Evolutionary conservation across 305 asterid genomes (phyloP).

Genomic region (Fraxinus angustifolia): DNA sequence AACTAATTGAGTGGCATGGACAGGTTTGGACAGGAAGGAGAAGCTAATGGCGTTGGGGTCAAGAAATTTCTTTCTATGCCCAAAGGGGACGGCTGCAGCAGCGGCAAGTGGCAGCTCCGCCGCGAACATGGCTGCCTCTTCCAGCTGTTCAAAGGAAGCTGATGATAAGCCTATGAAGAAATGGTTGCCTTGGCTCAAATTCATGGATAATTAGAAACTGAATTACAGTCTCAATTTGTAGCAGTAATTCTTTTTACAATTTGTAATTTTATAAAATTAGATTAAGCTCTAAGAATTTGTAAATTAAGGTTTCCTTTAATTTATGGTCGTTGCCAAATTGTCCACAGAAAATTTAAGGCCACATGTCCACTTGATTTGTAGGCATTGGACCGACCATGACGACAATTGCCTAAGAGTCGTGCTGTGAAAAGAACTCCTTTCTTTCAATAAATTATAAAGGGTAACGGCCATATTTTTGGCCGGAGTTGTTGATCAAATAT

Average conservation of each 20-base stretch:
- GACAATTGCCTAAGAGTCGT: background rate
- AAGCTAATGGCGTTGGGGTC: constrained; percentile 64
- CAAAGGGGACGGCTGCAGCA: constrained; percentile 21
- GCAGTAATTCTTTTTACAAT: background rate
- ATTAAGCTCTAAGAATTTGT: background rate
- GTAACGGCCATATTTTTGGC: background rate
- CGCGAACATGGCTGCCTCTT: constrained; percentile 18
- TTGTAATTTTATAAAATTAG: background rate
- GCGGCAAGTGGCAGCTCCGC: constrained; percentile 13
- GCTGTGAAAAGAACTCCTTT: background rate
- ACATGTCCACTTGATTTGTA: background rate
- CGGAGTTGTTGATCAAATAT: background rate
- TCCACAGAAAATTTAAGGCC: background rate
- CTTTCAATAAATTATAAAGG: background rate
- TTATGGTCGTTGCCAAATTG: background rate
- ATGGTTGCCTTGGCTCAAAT: constrained; percentile 48
- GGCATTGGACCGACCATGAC: background rate
- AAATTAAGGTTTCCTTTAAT: background rate
- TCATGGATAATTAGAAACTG: constrained; percentile 48
- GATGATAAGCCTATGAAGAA: constrained; percentile 28
- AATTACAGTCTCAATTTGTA: background rate
- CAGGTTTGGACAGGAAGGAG: constrained; percentile 67
- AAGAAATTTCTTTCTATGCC: constrained; percentile 71
- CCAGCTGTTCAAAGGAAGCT: constrained; percentile 58
- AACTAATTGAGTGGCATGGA: background rate